Base-by-base conservation (phyloP, 2,329 filamentous ascomycete genomes). In the Diaporthe sp. region DNA sequence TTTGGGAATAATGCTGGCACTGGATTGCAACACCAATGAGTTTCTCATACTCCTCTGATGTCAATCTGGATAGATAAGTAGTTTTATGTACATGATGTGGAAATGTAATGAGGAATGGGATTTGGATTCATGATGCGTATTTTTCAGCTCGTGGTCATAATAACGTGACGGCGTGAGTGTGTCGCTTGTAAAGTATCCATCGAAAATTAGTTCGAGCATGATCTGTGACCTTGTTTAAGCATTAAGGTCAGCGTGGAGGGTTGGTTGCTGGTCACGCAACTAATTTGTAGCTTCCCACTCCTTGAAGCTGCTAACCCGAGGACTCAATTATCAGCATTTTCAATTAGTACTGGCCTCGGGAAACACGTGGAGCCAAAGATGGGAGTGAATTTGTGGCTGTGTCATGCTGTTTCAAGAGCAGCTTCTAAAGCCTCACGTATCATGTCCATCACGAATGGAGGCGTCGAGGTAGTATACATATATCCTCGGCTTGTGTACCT, bases 41-140 rank as follows among this genome's bases (percentile, higher is more conserved):
- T 28, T 51, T 67, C 67, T n/a, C 58, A 70, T 71, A 42, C 60
- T 71, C 44, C 46, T 28, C 44, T 57, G 61, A 39, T 67, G 31
- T 73, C 42, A 49, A 71, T 70, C 49, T 55, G 78, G 81, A 81
- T 85, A 87, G 84, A 86, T 84, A 83, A 81, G 80, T 85, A 82
- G 82, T 81, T 85, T 85, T 72, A 81, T 86, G 83, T 86, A 86
- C 81, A 86, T 86, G 82, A 81, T 79, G 79, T 80, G 55, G 65
- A 31, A 57, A 61, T 61, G 25, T 73, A 73, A 75, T 73, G 57
- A 60, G 28, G 49, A 7, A 46, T 49, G 31, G 74, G 76, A 81
- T 79, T 80, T 81, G 77, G 76, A 79, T 68, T 51, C 71, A 31
- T 31, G 61, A 19, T 6, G 31, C n/a, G 13, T 55, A 8, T 7